Evolutionary conservation across 805 yeast genomes (phyloP), one percentile per base, ranked within the genome.

Genomic region (Saccharomycodes ludwigii): DNA sequence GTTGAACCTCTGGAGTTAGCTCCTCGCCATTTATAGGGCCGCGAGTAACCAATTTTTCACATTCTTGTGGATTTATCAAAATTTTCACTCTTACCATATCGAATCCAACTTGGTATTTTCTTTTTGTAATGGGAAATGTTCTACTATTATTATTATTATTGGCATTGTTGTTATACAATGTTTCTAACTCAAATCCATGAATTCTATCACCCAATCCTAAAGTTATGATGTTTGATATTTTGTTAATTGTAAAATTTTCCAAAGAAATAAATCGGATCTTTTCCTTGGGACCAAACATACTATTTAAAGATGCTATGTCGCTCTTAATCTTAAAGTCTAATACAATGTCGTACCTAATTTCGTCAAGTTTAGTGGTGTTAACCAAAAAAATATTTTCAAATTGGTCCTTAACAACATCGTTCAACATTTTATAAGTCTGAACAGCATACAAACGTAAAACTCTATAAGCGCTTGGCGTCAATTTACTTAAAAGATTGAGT

Each of bases 351-450:
- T 68, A 81, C 40, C 75, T 74, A 46, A 84, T 47, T 40, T 68
- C 50, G 35, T 65, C 65, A 41, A 64, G 47, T 47, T 52, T 50
- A 29, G 63, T 64, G 19, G 75, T 61, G 38, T 73, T 73, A 30
- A 68, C 71, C 44, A 91, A 61, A 44, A 88, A 81, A 8, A 86
- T 70, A 15, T 74, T 66, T 38, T 76, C 79, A 51, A 88, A 88
- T 48, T 94, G 71, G 54, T 88, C 97, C 34, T 68, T 73, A 4
- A 81, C 78, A 20, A 75, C 78, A 49, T 88, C 95, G 44, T 76
- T 75, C 36, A 88, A 65, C 44, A 82, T 61, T 4, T 52, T 59
- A 37, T 79, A 60, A 0, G 97, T 78, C 43, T 76, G 72, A 21
- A 48, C 54, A 1, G 97, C 94, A 42, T 72, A 74, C 38, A 66